phyloP scores from a whole-genome alignment of 495 filamentous ascomycete species.

The Aspergillus taichungensis region DNA sequence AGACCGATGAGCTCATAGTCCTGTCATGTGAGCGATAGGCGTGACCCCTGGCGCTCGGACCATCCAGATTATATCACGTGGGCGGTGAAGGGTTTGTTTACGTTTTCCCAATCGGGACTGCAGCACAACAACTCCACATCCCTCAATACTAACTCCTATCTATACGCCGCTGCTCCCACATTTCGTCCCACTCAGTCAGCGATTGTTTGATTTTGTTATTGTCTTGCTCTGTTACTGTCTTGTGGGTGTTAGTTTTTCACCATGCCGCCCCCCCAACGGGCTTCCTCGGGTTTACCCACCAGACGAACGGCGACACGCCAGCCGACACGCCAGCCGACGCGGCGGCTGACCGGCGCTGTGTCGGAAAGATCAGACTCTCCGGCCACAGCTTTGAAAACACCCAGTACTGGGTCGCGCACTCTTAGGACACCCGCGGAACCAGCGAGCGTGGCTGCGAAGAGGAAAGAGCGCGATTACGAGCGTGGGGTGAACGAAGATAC shows the following conservation, averaged over 20 bases:
- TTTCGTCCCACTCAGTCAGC: not conserved
- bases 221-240: not conserved
- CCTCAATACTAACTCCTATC: not conserved
- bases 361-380: constrained; percentile 51
- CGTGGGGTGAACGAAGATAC: constrained; percentile 68
- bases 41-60: constrained; percentile 14
- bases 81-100: constrained; percentile 30
- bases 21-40: constrained; percentile 30
- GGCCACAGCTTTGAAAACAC: constrained; percentile 46
- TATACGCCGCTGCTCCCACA: not conserved
- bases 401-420: constrained; percentile 31
- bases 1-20: constrained; percentile 11
- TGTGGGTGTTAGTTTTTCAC: constrained; percentile 2
- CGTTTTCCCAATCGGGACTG: constrained; percentile 27
- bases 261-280: constrained; percentile 50
- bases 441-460: constrained; percentile 47
- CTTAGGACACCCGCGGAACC: constrained; percentile 34
- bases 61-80: constrained; percentile 13
- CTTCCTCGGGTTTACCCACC: constrained; percentile 39
- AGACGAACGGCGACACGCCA: constrained; percentile 40
- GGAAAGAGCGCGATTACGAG: constrained; percentile 79
- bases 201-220: not conserved
- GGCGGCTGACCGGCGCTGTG: constrained; percentile 24
- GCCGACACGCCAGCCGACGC: constrained; percentile 45
- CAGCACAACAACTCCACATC: constrained; percentile 15